Conservation (phyloP, 2,329 filamentous ascomycete species). For the Verticillium tricorpus region DNA sequence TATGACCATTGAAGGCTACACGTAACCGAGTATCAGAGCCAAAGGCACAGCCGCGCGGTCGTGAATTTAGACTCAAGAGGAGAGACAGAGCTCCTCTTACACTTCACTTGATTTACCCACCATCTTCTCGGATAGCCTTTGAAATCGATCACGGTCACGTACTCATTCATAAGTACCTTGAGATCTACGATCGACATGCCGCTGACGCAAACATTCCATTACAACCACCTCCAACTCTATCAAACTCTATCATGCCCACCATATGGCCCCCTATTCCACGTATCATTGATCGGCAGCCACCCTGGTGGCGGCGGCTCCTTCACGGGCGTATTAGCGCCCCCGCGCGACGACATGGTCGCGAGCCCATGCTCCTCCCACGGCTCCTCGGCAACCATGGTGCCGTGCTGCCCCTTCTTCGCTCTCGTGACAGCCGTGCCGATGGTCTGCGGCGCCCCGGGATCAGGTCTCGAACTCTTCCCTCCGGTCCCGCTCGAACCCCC, state of each 20-base stretch:
- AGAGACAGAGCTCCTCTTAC: too few species aligned
- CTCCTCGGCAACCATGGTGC: background rate
- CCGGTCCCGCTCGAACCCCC: background rate
- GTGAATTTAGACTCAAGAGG: too few species aligned
- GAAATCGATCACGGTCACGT: too few species aligned
- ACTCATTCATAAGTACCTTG: too few species aligned
- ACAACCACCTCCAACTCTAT: background rate
- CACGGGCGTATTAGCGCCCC: background rate
- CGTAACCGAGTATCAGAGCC: too few species aligned
- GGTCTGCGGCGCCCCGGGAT: background rate
- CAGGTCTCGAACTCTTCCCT: background rate
- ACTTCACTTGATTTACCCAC: too few species aligned
- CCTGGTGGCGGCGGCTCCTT: background rate
- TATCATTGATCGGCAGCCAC: constrained; percentile 1
- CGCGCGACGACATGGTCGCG: background rate
- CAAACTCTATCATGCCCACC: background rate
- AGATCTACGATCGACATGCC: background rate
- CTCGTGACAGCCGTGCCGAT: background rate
- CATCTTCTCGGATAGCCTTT: too few species aligned
- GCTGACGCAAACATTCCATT: background rate
- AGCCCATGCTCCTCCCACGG: background rate
- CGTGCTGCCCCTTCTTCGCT: background rate
- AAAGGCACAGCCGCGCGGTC: too few species aligned
- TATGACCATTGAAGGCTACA: too few species aligned
- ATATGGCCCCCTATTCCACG: background rate